phyloP scores from a whole-genome alignment of 371 early-diverging fungal genomes.

The Haplosporangium sp. region DNA sequence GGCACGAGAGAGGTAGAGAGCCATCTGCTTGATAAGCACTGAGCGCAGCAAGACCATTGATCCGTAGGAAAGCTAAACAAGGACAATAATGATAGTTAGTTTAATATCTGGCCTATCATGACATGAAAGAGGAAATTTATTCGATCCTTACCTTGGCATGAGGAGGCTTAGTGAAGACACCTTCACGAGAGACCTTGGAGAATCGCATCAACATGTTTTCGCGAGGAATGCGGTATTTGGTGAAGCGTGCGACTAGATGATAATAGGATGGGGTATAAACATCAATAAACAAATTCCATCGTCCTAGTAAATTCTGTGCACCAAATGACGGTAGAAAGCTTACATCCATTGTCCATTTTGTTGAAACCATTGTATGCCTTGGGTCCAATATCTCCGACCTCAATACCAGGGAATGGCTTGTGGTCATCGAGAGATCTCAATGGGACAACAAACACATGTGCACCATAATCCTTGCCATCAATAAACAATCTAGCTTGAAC shows the following conservation, averaged over 20 bases:
- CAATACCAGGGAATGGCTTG: conserved; percentile 80
- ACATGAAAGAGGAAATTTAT: conserved; percentile 47
- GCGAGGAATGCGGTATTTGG: conserved; percentile 77
- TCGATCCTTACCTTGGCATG: conserved; percentile 65
- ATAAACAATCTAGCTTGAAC: conserved; percentile 88
- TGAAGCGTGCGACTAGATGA: conserved; percentile 44
- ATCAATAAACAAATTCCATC: conserved; percentile 68
- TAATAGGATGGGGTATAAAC: background rate
- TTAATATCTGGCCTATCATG: background rate
- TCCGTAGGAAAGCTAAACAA: conserved; percentile 78
- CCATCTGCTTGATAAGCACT: conserved; percentile 66
- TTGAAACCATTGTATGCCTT: conserved; percentile 88
- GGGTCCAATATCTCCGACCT: conserved; percentile 91
- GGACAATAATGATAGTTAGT: conserved; percentile 64
- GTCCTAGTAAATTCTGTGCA: background rate
- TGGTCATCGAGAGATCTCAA: conserved; percentile 83
- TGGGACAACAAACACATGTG: conserved; percentile 87
- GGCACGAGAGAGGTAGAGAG: conserved; percentile 68
- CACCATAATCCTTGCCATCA: conserved; percentile 80
- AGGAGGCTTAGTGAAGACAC: conserved; percentile 76
- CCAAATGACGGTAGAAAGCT: conserved; percentile 50
- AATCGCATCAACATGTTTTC: conserved; percentile 83
- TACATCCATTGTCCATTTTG: conserved; percentile 86
- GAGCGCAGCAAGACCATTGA: conserved; percentile 84
- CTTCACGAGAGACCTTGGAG: conserved; percentile 76